Evolutionary conservation across 768 basidiomycete species (phyloP).

Genomic region (Hydnum rufescens): DNA sequence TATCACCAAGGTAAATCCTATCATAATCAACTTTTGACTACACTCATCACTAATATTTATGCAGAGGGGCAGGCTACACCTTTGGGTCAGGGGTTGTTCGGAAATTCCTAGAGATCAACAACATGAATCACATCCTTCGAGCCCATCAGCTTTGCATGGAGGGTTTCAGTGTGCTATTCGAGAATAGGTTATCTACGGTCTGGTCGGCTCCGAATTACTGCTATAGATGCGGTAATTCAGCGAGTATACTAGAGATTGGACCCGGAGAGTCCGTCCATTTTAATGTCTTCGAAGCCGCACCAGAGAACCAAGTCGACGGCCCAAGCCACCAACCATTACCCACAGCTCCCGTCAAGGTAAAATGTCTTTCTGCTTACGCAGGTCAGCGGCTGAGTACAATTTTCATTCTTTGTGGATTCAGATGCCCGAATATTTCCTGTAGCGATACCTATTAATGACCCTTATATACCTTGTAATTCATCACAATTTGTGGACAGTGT

Average conservation of each 20-base stretch:
- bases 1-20: conserved; percentile 68
- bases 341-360: neutral
- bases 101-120: conserved; percentile 90
- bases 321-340: conserved; percentile 40
- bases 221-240: conserved; percentile 94
- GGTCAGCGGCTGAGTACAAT: neutral
- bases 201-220: conserved; percentile 99
- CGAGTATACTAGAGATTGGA: conserved; percentile 88
- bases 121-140: conserved; percentile 92
- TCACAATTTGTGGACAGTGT: neutral
- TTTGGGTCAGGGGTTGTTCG: conserved; percentile 96
- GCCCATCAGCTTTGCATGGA: conserved; percentile 99
- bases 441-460: neutral
- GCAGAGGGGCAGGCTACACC: conserved; percentile 92
- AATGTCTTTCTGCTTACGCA: conserved; percentile 7
- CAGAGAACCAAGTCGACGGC: conserved; percentile 90
- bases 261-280: conserved; percentile 77
- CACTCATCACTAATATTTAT: conserved; percentile 1
- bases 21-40: neutral
- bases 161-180: conserved; percentile 93
- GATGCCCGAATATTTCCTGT: conserved; percentile 11
- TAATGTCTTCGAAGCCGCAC: conserved; percentile 96
- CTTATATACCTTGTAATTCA: neutral
- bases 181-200: conserved; percentile 86
- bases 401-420: neutral